Evolutionary conservation across 2,329 filamentous ascomycete species (phyloP).

Genomic region (Bipolaris zeicola): DNA sequence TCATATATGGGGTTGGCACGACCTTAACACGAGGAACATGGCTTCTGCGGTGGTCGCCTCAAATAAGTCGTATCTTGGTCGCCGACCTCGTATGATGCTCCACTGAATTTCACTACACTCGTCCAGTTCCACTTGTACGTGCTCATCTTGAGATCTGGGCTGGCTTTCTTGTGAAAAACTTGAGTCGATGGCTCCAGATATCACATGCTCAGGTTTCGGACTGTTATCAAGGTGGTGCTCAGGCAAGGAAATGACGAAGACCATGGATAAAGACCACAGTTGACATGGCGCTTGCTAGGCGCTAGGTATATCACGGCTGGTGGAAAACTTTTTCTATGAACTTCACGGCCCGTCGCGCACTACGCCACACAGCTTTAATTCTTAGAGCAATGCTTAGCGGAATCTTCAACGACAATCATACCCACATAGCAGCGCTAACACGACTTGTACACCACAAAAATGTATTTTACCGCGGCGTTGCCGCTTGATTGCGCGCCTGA

Average conservation of each 20-base stretch:
- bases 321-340: neutral
- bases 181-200: neutral
- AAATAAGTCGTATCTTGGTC: too few relatives aligned
- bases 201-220: neutral
- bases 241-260: neutral
- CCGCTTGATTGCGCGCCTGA: too few relatives aligned
- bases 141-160: neutral
- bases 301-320: neutral
- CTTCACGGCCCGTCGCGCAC: conserved; percentile 5
- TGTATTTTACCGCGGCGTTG: too few relatives aligned
- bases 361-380: neutral
- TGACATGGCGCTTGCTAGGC: neutral
- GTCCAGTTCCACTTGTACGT: neutral
- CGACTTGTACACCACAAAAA: too few relatives aligned
- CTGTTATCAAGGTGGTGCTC: neutral
- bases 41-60: neutral
- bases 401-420: neutral
- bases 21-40: neutral
- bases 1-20: neutral
- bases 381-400: neutral
- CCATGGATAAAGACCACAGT: neutral
- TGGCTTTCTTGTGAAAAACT: too few relatives aligned
- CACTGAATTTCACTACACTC: neutral
- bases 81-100: neutral
- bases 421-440: too few relatives aligned